Conservation (phyloP, 805 yeast species). For the Pichia insulana region DNA sequence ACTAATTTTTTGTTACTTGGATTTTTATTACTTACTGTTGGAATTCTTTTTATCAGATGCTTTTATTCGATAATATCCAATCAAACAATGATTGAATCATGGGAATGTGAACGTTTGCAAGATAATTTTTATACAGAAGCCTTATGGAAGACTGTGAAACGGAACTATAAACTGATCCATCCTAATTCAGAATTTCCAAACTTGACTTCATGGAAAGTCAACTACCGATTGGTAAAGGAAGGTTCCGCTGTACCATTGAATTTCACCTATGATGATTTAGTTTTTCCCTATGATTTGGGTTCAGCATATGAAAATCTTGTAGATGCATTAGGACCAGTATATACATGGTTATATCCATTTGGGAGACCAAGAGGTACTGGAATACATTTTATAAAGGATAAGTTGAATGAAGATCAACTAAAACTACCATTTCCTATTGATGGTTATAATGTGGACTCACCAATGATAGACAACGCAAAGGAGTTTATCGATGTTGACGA, state of each 20-base stretch:
- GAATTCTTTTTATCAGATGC: constrained; percentile 54
- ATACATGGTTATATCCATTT: constrained; percentile 68
- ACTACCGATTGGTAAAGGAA: constrained; percentile 16
- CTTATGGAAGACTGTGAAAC: constrained; percentile 42
- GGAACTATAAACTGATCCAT: constrained; percentile 35
- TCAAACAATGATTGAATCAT: constrained; percentile 80
- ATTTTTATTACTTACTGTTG: constrained; percentile 54
- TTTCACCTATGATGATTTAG: constrained; percentile 52
- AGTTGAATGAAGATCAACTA: constrained; percentile 49
- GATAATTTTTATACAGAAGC: constrained; percentile 49
- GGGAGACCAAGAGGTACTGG: constrained; percentile 58
- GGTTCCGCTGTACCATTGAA: constrained; percentile 21
- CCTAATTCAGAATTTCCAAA: constrained; percentile 28
- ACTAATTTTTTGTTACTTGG: constrained; percentile 45
- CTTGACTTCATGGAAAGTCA: constrained; percentile 38
- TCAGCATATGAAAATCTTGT: constrained; percentile 48
- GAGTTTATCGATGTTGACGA: constrained; percentile 12
- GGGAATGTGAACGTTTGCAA: constrained; percentile 85
- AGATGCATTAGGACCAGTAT: constrained; percentile 51
- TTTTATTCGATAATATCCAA: constrained; percentile 50
- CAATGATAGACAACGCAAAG: not conserved
- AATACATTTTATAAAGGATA: constrained; percentile 44
- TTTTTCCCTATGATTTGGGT: constrained; percentile 74
- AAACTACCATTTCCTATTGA: constrained; percentile 93
- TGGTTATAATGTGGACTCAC: constrained; percentile 36